Conservation (phyloP, 331 rosid genomes). For the Malus hybrid region DNA sequence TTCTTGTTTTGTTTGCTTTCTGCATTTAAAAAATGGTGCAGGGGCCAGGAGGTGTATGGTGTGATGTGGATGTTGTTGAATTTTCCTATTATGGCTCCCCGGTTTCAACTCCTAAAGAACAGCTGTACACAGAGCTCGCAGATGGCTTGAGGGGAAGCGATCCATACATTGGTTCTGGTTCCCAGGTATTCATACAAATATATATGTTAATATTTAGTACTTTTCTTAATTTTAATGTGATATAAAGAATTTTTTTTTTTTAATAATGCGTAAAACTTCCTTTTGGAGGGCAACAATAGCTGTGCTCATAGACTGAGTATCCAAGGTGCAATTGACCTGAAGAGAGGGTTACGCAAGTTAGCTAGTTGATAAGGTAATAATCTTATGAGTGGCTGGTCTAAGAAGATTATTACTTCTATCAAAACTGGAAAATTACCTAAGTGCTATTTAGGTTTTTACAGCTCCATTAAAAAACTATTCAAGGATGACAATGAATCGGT, state of each 20-base stretch:
- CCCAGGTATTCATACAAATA: slow-evolving; percentile 55
- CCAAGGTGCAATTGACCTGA: neutral
- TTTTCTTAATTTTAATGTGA: neutral
- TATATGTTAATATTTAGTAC: neutral
- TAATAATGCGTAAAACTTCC: neutral
- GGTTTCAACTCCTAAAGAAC: slow-evolving; percentile 91
- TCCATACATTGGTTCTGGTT: slow-evolving; percentile 84
- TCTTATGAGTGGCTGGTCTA: neutral
- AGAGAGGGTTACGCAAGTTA: neutral
- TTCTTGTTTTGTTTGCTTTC: slow-evolving; percentile 11
- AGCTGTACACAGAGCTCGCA: slow-evolving; percentile 78
- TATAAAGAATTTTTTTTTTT: neutral
- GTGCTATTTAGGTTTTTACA: neutral
- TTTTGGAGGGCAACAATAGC: neutral
- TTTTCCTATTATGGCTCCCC: slow-evolving; percentile 96
- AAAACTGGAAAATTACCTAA: neutral
- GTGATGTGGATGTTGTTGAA: slow-evolving; percentile 98
- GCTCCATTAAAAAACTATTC: neutral
- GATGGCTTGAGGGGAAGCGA: slow-evolving; percentile 94
- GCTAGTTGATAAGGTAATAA: neutral
- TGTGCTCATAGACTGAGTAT: neutral
- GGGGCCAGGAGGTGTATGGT: slow-evolving; percentile 99
- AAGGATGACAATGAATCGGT: neutral
- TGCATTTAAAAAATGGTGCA: slow-evolving; percentile 33
- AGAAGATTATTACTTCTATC: neutral